These are phyloP conservation scores for Botryotinia narcissicola DNA, from an alignment of 2,329 filamentous ascomycete species.

Conservation along the genomic window DNA sequence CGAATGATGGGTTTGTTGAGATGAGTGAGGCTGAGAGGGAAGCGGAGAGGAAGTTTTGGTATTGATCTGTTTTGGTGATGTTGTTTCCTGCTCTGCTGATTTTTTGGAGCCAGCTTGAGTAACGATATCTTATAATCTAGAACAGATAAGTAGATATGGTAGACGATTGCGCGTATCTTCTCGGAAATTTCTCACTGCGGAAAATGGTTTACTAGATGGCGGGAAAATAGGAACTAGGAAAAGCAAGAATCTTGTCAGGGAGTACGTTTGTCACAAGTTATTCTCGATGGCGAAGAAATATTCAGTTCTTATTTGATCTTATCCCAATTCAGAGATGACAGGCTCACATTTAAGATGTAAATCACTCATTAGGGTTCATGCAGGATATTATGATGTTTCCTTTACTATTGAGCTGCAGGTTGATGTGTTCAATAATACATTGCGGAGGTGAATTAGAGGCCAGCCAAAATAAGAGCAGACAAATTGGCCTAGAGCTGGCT, in stretches of 20 bases:
- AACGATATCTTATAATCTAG: rapidly evolving
- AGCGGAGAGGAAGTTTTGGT: background rate
- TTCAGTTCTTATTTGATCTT: background rate
- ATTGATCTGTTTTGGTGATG: background rate
- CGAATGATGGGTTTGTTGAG: background rate
- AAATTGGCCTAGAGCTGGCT: background rate
- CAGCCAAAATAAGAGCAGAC: background rate
- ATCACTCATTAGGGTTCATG: background rate
- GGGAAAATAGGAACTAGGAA: background rate
- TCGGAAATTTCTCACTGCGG: rapidly evolving
- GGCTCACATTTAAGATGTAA: background rate
- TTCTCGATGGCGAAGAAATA: too few species aligned
- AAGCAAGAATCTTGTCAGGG: rapidly evolving
- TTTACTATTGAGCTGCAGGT: background rate
- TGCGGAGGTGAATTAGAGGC: rapidly evolving
- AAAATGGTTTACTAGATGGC: too few species aligned
- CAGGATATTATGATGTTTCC: rapidly evolving
- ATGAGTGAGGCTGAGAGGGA: background rate
- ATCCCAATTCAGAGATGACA: background rate
- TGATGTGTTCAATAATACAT: background rate
- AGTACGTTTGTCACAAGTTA: background rate
- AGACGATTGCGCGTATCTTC: background rate
- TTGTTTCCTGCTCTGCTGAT: background rate
- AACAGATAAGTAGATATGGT: background rate
- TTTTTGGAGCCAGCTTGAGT: background rate